Conservation (phyloP, 345 rosid genomes). For the Murraya paniculata region DNA sequence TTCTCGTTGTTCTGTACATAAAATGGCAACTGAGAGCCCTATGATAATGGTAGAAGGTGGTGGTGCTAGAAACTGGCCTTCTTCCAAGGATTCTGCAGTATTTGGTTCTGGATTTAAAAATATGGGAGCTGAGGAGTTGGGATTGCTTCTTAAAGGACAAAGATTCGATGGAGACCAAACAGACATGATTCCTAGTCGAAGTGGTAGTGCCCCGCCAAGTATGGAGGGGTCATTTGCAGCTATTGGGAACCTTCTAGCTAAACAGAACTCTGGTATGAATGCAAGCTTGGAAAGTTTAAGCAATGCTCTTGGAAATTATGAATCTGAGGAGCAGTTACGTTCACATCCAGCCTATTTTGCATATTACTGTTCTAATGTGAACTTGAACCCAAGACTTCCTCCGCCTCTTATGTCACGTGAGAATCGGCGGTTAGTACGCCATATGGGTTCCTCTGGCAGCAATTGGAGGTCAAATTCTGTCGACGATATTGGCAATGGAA, state of each 20-base stretch:
- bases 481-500: conserved; percentile 49
- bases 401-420: conserved; percentile 86
- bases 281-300: conserved; percentile 56
- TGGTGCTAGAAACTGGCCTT: conserved; percentile 53
- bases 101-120: conserved; percentile 51
- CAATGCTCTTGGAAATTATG: conserved; percentile 48
- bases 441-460: conserved; percentile 66
- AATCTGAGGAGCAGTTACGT: conserved; percentile 74
- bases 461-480: conserved; percentile 42
- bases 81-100: conserved; percentile 48
- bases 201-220: conserved; percentile 97
- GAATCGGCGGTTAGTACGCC: conserved; percentile 57
- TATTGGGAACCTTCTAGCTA: conserved; percentile 64
- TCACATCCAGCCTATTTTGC: conserved; percentile 79
- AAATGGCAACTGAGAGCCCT: conserved; percentile 85
- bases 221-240: conserved; percentile 96
- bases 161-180: conserved; percentile 44
- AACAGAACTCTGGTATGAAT: conserved; percentile 43
- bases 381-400: conserved; percentile 91
- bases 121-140: conserved; percentile 75
- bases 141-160: conserved; percentile 64
- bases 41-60: conserved; percentile 72
- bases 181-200: conserved; percentile 62
- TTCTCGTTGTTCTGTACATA: conserved; percentile 18
- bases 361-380: conserved; percentile 75